A percentile compares a stretch with the other conserved stretches of the same genome.
Conservation (phyloP, 495 filamentous ascomycete species). For the Glarea lozoyensis region DNA sequence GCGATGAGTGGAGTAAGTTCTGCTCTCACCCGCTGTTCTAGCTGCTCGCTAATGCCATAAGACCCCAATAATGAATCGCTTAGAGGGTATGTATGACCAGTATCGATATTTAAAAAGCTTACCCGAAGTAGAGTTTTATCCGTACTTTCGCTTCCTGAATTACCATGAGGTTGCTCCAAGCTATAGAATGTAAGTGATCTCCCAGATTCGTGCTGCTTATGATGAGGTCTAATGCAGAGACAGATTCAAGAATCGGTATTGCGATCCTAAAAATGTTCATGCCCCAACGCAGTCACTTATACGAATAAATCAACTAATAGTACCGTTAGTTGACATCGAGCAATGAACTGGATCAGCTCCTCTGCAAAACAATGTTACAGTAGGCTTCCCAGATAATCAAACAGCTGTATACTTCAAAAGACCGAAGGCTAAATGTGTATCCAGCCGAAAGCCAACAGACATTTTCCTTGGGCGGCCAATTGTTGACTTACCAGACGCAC, state of each 20-base stretch:
- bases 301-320: no score
- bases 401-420: no score
- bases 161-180: not conserved
- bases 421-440: no score
- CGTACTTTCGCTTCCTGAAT: conserved; percentile 4
- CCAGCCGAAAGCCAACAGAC: conserved; percentile 37
- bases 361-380: not conserved
- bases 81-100: not conserved
- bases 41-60: conserved; percentile 1
- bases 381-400: no score
- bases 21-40: not conserved
- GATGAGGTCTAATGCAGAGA: not conserved
- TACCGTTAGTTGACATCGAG: not conserved
- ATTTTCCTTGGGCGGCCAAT: conserved; percentile 42
- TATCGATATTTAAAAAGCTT: not conserved
- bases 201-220: no score
- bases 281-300: no score
- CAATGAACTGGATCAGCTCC: not conserved
- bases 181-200: not conserved
- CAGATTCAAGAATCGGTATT: not conserved
- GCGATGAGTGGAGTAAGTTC: conserved; percentile 17
- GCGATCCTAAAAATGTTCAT: not conserved
- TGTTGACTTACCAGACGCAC: conserved; percentile 36
- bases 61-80: conserved; percentile 9
- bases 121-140: conserved; percentile 4